A percentile compares a stretch with the other conserved stretches of the same genome.
Evolutionary conservation across 2,329 filamentous ascomycete genomes (phyloP).

Genomic region (Aspergillus puulaauensis): DNA sequence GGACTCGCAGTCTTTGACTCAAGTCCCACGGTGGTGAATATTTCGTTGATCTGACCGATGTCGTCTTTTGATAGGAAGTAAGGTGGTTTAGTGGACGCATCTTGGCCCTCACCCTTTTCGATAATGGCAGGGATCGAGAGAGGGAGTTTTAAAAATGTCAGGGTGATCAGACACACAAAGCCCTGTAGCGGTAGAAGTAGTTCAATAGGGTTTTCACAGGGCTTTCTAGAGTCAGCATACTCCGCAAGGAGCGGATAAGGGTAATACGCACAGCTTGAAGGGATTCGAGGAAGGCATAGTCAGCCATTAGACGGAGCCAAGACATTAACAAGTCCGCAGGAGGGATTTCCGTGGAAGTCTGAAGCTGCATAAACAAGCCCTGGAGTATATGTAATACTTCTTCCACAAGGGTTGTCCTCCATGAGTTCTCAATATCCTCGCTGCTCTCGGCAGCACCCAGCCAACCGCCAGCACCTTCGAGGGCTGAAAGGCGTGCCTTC

Average conservation of each 20-base stretch:
- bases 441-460: conserved; percentile 49
- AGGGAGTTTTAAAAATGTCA: conserved; percentile 70
- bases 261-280: conserved; percentile 55
- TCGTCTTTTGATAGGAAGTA: conserved; percentile 71
- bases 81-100: conserved; percentile 39
- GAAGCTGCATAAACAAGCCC: conserved; percentile 69
- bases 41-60: conserved; percentile 70
- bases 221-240: conserved; percentile 29
- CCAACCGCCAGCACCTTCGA: conserved; percentile 46
- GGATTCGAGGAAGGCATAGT: conserved; percentile 67
- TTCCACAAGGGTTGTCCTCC: conserved; percentile 62
- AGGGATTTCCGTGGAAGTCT: conserved; percentile 58
- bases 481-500: conserved; percentile 30
- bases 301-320: conserved; percentile 74
- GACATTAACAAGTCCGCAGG: conserved; percentile 59
- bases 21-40: conserved; percentile 61
- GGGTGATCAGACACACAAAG: conserved; percentile 67
- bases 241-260: neutral
- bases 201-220: conserved; percentile 39
- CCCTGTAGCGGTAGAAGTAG: conserved; percentile 62
- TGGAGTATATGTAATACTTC: conserved; percentile 75
- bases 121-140: conserved; percentile 57
- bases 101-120: conserved; percentile 22
- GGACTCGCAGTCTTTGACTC: conserved; percentile 67
- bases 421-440: conserved; percentile 60